phyloP scores from a whole-genome alignment of 2,329 filamentous ascomycete genomes.

The Aspergillus aculeatus region DNA sequence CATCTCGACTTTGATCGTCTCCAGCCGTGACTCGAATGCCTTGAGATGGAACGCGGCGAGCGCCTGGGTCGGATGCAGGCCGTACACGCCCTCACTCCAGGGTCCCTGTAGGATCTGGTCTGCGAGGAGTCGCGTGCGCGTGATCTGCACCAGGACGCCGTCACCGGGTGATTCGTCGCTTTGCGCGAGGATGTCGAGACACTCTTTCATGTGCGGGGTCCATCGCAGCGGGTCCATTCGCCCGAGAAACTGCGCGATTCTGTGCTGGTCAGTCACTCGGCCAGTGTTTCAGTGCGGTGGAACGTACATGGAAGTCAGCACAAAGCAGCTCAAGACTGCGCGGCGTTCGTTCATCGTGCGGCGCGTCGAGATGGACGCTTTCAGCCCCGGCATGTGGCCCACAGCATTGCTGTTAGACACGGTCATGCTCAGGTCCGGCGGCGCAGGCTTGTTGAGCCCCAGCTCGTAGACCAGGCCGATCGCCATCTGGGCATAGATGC shows the following conservation, averaged over 20 bases:
- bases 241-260: conserved; percentile 44
- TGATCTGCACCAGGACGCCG: conserved; percentile 4
- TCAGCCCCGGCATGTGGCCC: neutral
- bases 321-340: conserved; percentile 11
- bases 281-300: neutral
- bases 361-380: neutral
- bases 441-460: conserved; percentile 8
- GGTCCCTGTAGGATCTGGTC: neutral
- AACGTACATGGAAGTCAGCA: conserved; percentile 13
- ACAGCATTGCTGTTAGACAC: neutral
- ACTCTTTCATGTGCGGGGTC: conserved; percentile 13
- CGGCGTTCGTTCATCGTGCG: conserved; percentile 17
- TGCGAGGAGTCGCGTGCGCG: neutral
- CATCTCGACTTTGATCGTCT: neutral
- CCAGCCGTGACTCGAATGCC: conserved; percentile 7
- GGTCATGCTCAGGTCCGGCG: neutral
- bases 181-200: conserved; percentile 3
- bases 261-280: conserved; percentile 19
- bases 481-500: conserved; percentile 15
- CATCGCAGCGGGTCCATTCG: conserved; percentile 43
- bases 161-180: conserved; percentile 4
- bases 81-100: neutral
- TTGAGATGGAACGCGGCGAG: conserved; percentile 3
- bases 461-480: conserved; percentile 10
- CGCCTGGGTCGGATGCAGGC: neutral